Percentiles rank a stretch among this genome's conserved stretches.
Conservation (phyloP, 2,329 filamentous ascomycete genomes). For the Pseudogymnoascus sp. region DNA sequence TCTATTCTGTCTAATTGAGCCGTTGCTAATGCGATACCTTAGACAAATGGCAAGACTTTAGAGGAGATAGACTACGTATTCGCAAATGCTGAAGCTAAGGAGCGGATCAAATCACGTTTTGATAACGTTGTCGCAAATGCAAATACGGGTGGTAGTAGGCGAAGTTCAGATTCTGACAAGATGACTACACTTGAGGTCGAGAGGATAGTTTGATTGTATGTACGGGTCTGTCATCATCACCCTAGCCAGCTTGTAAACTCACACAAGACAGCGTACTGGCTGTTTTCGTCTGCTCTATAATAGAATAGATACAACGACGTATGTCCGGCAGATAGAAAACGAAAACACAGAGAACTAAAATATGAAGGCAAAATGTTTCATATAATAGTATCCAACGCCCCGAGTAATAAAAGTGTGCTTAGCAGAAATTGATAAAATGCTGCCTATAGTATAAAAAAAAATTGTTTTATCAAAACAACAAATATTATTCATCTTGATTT, state of each 20-base stretch:
- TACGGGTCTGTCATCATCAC: not conserved
- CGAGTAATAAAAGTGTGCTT: not conserved
- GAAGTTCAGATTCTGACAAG: not conserved
- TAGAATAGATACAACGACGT: not conserved
- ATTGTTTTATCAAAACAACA: not conserved
- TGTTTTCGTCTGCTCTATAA: not conserved
- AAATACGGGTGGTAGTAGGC: not conserved
- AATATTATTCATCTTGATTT: not conserved
- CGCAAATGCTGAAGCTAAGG: constrained; percentile 1
- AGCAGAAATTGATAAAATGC: not conserved
- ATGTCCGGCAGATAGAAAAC: not conserved
- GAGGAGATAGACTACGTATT: constrained; percentile 11
- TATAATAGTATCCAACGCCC: not conserved
- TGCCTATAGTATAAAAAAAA: not conserved
- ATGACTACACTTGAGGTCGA: not conserved
- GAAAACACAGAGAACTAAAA: not conserved
- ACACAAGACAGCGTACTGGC: not conserved
- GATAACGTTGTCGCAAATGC: not conserved
- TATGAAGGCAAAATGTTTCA: not conserved
- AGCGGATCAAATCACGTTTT: not conserved
- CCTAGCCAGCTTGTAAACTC: not conserved
- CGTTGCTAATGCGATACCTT: not conserved
- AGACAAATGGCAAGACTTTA: constrained; percentile 10
- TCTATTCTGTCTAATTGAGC: not conserved
- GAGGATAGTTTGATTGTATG: not conserved